These are phyloP conservation scores for Fusarium pilosicola DNA, from an alignment of 2,329 filamentous ascomycete genomes.

Conservation along the genomic window DNA sequence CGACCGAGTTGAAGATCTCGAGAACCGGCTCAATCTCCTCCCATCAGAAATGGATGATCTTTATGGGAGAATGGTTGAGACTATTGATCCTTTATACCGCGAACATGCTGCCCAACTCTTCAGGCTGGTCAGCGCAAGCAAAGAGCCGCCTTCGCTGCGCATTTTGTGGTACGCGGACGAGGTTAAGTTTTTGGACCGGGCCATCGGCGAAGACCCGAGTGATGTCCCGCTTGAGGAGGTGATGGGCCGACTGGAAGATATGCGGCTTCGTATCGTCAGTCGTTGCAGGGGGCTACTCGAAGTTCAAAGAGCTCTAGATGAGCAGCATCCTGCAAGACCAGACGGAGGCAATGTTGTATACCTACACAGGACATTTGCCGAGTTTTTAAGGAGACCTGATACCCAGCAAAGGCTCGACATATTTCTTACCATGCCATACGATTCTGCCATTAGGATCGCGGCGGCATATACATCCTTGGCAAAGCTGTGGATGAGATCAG, in stretches of 20 bases:
- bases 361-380: not conserved
- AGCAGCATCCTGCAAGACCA: rapidly evolving
- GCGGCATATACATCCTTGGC: not conserved
- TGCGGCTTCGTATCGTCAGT: constrained; percentile 4
- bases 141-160: rapidly evolving
- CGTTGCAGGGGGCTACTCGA: constrained; percentile 16
- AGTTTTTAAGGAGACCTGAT: rapidly evolving
- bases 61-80: not conserved
- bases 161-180: constrained; percentile 15
- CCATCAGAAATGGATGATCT: not conserved
- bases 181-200: not conserved
- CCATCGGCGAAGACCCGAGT: not conserved
- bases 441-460: not conserved
- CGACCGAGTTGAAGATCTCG: not conserved
- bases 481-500: not conserved
- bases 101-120: constrained; percentile 10
- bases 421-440: not conserved
- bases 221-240: rapidly evolving
- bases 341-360: not conserved
- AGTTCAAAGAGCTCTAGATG: not conserved
- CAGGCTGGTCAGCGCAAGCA: not conserved
- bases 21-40: not conserved
- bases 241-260: not conserved
- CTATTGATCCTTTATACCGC: not conserved
- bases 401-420: not conserved